These are phyloP conservation scores for Butyriboletus appendiculatus DNA, from an alignment of 1,284 basidiomycete genomes.

Conservation along the genomic window DNA sequence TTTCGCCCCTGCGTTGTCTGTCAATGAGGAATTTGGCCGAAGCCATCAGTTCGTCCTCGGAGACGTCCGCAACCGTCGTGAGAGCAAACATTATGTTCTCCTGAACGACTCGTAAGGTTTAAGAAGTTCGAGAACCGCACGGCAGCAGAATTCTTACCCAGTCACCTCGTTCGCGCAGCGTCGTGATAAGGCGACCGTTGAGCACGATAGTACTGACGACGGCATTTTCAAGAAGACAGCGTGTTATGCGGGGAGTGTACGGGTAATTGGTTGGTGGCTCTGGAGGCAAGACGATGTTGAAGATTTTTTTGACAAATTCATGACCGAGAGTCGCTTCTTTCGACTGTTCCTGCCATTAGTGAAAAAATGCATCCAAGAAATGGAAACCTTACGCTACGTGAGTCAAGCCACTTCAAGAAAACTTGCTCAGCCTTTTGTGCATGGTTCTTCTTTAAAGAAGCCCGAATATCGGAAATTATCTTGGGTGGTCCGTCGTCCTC, in stretches of 20 bases:
- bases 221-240: conserved; percentile 52
- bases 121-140: background rate
- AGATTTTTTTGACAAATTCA: conserved; percentile 56
- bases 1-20: conserved; percentile 33
- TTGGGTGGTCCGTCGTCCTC: conserved; percentile 38
- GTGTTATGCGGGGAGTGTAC: conserved; percentile 51
- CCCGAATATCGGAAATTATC: conserved; percentile 41
- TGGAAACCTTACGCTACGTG: conserved; percentile 30
- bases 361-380: background rate
- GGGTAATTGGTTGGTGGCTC: conserved; percentile 28
- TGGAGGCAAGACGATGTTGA: conserved; percentile 49
- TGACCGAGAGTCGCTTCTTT: conserved; percentile 40
- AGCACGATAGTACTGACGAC: conserved; percentile 62
- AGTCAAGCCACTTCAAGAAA: conserved; percentile 54
- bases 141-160: conserved; percentile 52
- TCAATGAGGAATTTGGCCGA: conserved; percentile 47
- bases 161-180: conserved; percentile 53
- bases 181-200: conserved; percentile 52
- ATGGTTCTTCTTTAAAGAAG: conserved; percentile 34
- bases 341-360: conserved; percentile 17
- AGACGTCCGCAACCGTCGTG: conserved; percentile 55
- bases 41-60: conserved; percentile 60
- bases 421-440: conserved; percentile 44
- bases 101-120: conserved; percentile 37
- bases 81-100: conserved; percentile 55